Evolutionary conservation across 768 basidiomycete genomes (phyloP).

Genomic region (Amanita jacksonii): DNA sequence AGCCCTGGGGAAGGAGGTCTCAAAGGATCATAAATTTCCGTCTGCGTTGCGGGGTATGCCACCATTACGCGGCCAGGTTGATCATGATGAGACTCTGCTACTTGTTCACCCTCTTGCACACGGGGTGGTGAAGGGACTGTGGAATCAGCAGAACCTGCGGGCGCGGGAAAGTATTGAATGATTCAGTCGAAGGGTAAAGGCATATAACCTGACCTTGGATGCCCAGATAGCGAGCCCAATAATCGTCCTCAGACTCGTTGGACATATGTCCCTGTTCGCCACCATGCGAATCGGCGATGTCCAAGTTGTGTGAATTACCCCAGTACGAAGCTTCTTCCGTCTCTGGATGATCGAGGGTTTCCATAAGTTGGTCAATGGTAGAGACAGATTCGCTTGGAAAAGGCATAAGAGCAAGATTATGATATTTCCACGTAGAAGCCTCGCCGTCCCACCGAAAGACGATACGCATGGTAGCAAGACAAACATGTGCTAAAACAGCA

Average conservation of each 20-base stretch:
- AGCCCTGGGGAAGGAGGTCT: constrained; percentile 31
- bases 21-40: constrained; percentile 28
- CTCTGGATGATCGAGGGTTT: constrained; percentile 19
- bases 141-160: constrained; percentile 20
- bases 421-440: constrained; percentile 51
- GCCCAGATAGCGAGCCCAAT: constrained; percentile 66
- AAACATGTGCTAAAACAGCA: constrained; percentile 46
- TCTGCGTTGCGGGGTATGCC: constrained; percentile 20
- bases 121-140: constrained; percentile 49
- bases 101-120: constrained; percentile 17
- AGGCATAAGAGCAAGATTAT: constrained; percentile 60
- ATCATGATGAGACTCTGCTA: constrained; percentile 7
- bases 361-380: constrained; percentile 20
- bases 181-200: neutral
- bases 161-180: neutral
- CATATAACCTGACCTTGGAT: constrained; percentile 48
- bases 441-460: constrained; percentile 58
- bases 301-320: constrained; percentile 48
- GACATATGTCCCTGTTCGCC: constrained; percentile 14
- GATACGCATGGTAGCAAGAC: constrained; percentile 44
- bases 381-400: constrained; percentile 41
- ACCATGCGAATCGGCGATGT: constrained; percentile 14
- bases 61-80: constrained; percentile 24
- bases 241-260: constrained; percentile 49
- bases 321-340: constrained; percentile 57